Evolutionary conservation across 352 stramenopile species (phyloP).

Genomic region (Pythium coloratum): DNA sequence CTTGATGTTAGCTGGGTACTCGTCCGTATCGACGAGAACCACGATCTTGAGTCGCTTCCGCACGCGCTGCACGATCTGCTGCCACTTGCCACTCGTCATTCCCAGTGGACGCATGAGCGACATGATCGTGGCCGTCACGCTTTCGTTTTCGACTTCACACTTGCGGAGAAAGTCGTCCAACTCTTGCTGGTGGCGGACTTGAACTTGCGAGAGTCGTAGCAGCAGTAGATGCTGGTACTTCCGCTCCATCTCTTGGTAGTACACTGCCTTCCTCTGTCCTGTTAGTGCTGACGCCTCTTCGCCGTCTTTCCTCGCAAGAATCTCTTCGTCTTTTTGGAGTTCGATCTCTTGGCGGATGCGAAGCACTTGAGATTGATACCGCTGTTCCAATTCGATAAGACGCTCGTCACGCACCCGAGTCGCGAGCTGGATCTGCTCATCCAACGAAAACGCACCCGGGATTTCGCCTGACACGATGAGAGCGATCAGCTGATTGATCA

Average conservation of each 20-base stretch:
- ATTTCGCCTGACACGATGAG: conserved; percentile 66
- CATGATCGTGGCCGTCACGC: conserved; percentile 71
- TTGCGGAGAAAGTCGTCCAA: conserved; percentile 52
- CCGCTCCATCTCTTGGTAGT: conserved; percentile 43
- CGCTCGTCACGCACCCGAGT: conserved; percentile 63
- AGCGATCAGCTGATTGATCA: conserved; percentile 47
- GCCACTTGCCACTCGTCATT: conserved; percentile 71
- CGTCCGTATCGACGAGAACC: conserved; percentile 36
- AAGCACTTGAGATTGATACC: conserved; percentile 31
- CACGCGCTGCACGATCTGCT: conserved; percentile 58
- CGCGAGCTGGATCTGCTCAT: conserved; percentile 68
- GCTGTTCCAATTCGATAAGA: conserved; percentile 48
- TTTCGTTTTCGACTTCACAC: conserved; percentile 74
- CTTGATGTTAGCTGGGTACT: conserved; percentile 16
- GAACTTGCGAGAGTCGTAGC: conserved; percentile 30
- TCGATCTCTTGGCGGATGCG: conserved; percentile 39
- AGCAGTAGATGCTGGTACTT: conserved; percentile 32
- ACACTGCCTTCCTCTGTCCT: conserved; percentile 31
- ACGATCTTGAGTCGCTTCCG: conserved; percentile 51
- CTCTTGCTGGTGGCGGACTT: conserved; percentile 66
- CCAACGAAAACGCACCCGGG: conserved; percentile 48
- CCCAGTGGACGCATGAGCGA: conserved; percentile 66
- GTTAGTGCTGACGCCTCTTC: conserved; percentile 4
- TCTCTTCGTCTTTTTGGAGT: conserved; percentile 36
- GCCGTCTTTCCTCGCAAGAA: conserved; percentile 17